phyloP scores from a whole-genome alignment of 208 protist species.

The Balamuthia mandrillaris region DNA sequence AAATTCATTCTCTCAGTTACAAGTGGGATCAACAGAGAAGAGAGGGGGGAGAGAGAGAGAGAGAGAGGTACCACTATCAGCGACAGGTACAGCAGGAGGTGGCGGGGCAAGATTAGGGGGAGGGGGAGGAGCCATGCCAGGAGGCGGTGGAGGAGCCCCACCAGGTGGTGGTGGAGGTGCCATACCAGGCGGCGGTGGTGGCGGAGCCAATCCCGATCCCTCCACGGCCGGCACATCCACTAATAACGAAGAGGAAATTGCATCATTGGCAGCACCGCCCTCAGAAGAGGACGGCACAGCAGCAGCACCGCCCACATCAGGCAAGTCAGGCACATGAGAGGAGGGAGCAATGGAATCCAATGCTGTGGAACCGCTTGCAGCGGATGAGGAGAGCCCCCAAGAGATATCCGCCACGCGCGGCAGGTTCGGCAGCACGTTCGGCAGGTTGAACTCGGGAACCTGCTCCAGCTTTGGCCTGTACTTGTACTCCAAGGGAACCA shows the following conservation, averaged over 20 bases:
- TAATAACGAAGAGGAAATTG: not conserved
- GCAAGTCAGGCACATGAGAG: not conserved
- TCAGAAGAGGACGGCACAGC: not conserved
- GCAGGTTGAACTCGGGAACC: constrained; percentile 37
- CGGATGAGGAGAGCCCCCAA: not conserved
- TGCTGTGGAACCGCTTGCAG: not conserved
- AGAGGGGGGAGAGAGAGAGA: no score
- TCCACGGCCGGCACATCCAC: not conserved
- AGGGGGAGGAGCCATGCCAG: not conserved
- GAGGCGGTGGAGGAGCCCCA: not conserved
- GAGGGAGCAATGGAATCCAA: constrained; percentile 36
- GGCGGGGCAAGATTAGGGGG: not conserved
- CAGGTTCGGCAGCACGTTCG: constrained; percentile 29
- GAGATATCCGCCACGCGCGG: constrained; percentile 42
- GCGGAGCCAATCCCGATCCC: not conserved
- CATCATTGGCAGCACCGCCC: not conserved
- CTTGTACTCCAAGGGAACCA: constrained; percentile 13
- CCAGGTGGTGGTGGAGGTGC: not conserved
- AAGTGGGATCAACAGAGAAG: no score
- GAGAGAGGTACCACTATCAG: not conserved
- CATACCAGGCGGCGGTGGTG: not conserved
- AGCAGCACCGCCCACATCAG: not conserved
- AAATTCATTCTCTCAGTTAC: no score
- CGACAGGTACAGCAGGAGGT: not conserved
- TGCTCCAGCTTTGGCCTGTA: constrained; percentile 9